These are phyloP conservation scores for Fusarium sp. DNA, from an alignment of 2,329 filamentous ascomycete genomes.

Conservation along the genomic window DNA sequence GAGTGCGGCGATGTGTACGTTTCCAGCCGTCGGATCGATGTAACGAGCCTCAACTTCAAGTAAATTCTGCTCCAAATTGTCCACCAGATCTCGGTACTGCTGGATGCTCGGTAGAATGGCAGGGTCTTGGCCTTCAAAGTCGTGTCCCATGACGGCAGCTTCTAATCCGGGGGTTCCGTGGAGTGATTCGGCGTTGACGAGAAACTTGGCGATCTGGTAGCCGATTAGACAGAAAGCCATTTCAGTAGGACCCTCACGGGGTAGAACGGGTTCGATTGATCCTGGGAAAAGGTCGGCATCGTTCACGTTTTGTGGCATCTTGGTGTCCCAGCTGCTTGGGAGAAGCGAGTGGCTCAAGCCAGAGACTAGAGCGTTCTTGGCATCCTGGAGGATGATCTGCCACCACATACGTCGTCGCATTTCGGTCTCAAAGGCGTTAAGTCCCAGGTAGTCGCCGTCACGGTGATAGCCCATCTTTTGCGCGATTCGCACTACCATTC, in stretches of 20 bases:
- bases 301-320: slow-evolving; percentile 65
- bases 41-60: slow-evolving; percentile 58
- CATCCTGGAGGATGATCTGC: slow-evolving; percentile 68
- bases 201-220: slow-evolving; percentile 60
- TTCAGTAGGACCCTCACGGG: slow-evolving; percentile 66
- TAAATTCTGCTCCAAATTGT: slow-evolving; percentile 54
- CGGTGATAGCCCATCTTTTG: slow-evolving; percentile 74
- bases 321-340: slow-evolving; percentile 64
- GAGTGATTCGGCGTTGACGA: slow-evolving; percentile 54
- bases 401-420: slow-evolving; percentile 75
- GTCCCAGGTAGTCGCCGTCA: slow-evolving; percentile 64
- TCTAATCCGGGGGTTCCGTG: slow-evolving; percentile 59
- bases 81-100: slow-evolving; percentile 54
- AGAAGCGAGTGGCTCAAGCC: slow-evolving; percentile 64
- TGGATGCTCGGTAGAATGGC: slow-evolving; percentile 46
- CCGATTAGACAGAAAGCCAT: slow-evolving; percentile 66
- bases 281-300: slow-evolving; percentile 66
- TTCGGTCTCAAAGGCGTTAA: slow-evolving; percentile 71
- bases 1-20: slow-evolving; percentile 61
- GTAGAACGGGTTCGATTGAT: slow-evolving; percentile 59
- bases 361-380: slow-evolving; percentile 65
- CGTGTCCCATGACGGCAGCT: slow-evolving; percentile 57
- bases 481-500: slow-evolving; percentile 69
- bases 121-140: slow-evolving; percentile 44
- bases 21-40: slow-evolving; percentile 61